Evolutionary conservation across 163 green algal genomes (phyloP).

Genomic region (Scenedesmus sp.): DNA sequence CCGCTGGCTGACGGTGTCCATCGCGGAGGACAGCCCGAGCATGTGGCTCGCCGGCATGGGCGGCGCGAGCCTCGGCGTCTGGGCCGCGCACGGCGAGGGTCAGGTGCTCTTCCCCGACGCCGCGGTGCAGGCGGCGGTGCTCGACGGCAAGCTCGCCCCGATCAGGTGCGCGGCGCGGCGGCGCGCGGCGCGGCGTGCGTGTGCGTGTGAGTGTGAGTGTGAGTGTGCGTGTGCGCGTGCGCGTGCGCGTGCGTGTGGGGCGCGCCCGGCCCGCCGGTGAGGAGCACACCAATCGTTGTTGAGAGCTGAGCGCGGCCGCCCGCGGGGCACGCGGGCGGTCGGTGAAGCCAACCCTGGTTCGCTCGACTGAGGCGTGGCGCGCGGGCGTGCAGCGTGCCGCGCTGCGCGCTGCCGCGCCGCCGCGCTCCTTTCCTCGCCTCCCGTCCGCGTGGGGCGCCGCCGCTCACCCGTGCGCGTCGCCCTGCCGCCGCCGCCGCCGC

Average conservation of each 20-base stretch:
- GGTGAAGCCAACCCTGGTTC: slow-evolving; percentile 29
- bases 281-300: slow-evolving; percentile 36
- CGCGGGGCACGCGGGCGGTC: background rate
- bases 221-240: background rate
- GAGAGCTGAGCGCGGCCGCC: slow-evolving; percentile 27
- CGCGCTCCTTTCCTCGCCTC: background rate
- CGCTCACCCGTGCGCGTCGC: background rate
- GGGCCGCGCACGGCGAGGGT: slow-evolving; percentile 97
- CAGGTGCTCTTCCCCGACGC: slow-evolving; percentile 91
- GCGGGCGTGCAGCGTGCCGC: background rate
- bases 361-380: slow-evolving; percentile 23
- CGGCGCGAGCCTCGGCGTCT: slow-evolving; percentile 91
- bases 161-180: slow-evolving; percentile 68
- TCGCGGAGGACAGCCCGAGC: slow-evolving; percentile 81
- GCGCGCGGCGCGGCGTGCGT: background rate
- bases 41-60: slow-evolving; percentile 88
- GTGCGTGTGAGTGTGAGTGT: background rate
- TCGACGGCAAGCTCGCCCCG: slow-evolving; percentile 78
- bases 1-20: slow-evolving; percentile 61
- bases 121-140: slow-evolving; percentile 63
- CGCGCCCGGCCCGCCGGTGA: slow-evolving; percentile 7
- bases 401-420: background rate
- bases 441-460: background rate
- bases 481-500: background rate
- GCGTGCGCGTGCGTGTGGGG: background rate